Base-by-base conservation (phyloP, 2,329 filamentous ascomycete genomes). In the Fusarium drepaniforme region DNA sequence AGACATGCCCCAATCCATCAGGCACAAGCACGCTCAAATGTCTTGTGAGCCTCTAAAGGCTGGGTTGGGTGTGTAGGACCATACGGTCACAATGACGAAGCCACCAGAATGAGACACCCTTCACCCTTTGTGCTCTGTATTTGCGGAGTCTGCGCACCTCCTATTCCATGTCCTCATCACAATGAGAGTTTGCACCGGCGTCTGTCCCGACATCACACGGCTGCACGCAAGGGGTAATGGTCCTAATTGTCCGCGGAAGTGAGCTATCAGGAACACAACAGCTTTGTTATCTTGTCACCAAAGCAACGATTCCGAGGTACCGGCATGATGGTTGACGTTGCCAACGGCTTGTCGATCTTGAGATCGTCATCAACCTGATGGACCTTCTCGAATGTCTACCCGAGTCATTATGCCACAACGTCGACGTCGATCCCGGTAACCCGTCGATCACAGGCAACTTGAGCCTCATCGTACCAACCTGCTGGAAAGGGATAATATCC, bases 331-430 rank as follows among this genome's bases (percentile, higher is more conserved):
- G 37, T 40, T 56, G 37, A 63, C 23, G 30, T 51, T 33, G 46
- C 33, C 63, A 67, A 60, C 46, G 44, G 33, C 23, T 38, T n/a
- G 64, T 63, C 57, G 70, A 68, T 65, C 28, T 3, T 12, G n/a
- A 18, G 37, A 33, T 51, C 35, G 33, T 53, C 42, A 40, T 40
- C 11, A 51, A 53, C 33, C 30, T 42, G 35, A 56, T 56, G 30
- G 21, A 30, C 37, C 33, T 68, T 68, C 62, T 60, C 66, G 61
- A 68, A 68, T 33, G 21, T 38, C 35, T 23, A 49, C 33, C 35
- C 51, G 28, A 58, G 60, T 66, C 38, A 58, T 67, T 21, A 40
- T 68, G 28, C 56, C 49, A 51, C 28, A 53, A 67, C 46, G 30
- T 42, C 51, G 13, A 68, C 40, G 61, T 58, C 51, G 42, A 65